phyloP scores from a whole-genome alignment of 2,329 filamentous ascomycete species.

The Colletotrichum tropicicola region DNA sequence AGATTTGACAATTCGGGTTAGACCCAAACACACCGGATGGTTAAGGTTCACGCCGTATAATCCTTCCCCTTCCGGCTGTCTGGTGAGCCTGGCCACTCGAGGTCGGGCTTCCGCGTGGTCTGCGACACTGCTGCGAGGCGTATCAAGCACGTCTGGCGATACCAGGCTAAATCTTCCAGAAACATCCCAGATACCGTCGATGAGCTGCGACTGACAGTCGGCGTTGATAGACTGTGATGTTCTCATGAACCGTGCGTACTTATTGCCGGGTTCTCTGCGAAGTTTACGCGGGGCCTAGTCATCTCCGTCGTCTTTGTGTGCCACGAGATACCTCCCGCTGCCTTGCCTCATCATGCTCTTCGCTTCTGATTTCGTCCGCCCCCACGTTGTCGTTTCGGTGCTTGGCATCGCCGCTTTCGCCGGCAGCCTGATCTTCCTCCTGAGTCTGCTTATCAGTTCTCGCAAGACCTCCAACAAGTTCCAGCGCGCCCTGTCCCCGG shows the following conservation, averaged over 20 bases:
- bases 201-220: neutral
- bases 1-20: conserved; percentile 25
- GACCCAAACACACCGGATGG: neutral
- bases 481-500: neutral
- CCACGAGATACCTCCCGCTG: neutral
- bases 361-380: neutral
- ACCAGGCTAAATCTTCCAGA: neutral
- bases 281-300: neutral
- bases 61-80: conserved; percentile 13
- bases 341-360: conserved; percentile 6
- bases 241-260: neutral
- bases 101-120: neutral
- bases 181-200: neutral
- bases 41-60: conserved; percentile 12
- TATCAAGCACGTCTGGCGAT: neutral
- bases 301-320: neutral
- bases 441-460: neutral
- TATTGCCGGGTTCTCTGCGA: neutral
- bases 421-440: conserved; percentile 4
- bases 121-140: neutral
- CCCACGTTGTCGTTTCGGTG: neutral
- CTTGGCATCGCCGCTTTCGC: conserved; percentile 2
- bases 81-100: neutral
- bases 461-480: neutral
- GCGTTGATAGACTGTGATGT: neutral